phyloP scores from a whole-genome alignment of 352 stramenopile species.

The Pythium myriotylum region DNA sequence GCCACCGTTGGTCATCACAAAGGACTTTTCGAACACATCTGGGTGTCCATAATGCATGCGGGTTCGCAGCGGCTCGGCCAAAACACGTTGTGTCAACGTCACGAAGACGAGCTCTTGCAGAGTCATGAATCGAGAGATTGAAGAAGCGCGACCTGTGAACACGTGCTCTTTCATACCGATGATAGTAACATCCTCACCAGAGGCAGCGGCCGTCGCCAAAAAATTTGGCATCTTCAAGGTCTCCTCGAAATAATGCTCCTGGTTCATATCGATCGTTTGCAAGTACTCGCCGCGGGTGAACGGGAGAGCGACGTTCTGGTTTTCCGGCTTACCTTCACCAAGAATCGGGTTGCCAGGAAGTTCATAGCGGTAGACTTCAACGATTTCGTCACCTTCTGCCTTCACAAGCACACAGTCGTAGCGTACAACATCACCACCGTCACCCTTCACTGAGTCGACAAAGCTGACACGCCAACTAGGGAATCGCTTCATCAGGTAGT shows the following conservation, averaged over 20 bases:
- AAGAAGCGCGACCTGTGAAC: constrained; percentile 86
- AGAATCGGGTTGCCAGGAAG: constrained; percentile 88
- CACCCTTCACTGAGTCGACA: constrained; percentile 70
- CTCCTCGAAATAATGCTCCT: constrained; percentile 90
- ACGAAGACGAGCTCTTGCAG: constrained; percentile 89
- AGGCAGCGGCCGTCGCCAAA: constrained; percentile 60
- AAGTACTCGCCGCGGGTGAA: constrained; percentile 88
- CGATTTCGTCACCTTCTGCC: constrained; percentile 74
- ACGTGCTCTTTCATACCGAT: constrained; percentile 91
- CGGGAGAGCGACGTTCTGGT: constrained; percentile 87
- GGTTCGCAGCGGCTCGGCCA: constrained; percentile 73
- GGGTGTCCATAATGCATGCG: constrained; percentile 90
- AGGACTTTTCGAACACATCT: constrained; percentile 88
- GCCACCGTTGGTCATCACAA: constrained; percentile 81
- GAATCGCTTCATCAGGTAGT: constrained; percentile 88
- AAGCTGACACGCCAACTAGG: constrained; percentile 89
- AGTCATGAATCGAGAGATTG: constrained; percentile 86
- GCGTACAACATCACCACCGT: constrained; percentile 37
- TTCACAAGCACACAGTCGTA: constrained; percentile 87
- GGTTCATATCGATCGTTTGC: constrained; percentile 92
- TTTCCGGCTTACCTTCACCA: constrained; percentile 87
- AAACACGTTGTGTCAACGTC: constrained; percentile 80
- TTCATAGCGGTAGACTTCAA: constrained; percentile 89
- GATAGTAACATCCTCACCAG: constrained; percentile 73
- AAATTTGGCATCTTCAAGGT: constrained; percentile 90